These are phyloP conservation scores for Cercospora berteroae DNA, from an alignment of 2,329 filamentous ascomycete species.

Conservation along the genomic window DNA sequence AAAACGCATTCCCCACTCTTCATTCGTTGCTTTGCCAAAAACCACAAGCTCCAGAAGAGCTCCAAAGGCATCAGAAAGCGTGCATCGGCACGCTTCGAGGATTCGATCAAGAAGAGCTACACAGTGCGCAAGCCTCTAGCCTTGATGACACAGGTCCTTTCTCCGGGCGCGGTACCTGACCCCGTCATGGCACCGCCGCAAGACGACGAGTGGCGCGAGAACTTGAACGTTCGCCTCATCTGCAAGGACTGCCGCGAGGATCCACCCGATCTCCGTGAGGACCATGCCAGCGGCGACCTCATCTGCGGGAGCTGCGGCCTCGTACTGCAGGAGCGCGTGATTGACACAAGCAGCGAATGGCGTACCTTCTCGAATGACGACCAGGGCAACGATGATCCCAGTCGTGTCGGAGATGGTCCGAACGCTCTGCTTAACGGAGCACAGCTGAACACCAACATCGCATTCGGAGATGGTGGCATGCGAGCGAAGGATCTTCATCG, in stretches of 20 bases:
- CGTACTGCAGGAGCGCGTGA: slow-evolving; percentile 84
- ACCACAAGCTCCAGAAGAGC: slow-evolving; percentile 47
- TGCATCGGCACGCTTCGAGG: slow-evolving; percentile 40
- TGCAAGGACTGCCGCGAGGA: slow-evolving; percentile 89
- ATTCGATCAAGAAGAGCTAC: slow-evolving; percentile 25
- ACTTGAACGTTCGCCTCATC: slow-evolving; percentile 79
- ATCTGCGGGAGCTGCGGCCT: slow-evolving; percentile 90
- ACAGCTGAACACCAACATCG: slow-evolving; percentile 84
- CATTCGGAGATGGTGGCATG: slow-evolving; percentile 71
- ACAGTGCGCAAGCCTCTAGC: slow-evolving; percentile 33
- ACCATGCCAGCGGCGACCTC: slow-evolving; percentile 87
- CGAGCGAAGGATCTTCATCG: slow-evolving; percentile 74
- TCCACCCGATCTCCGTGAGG: slow-evolving; percentile 90
- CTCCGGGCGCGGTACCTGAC: slow-evolving; percentile 47
- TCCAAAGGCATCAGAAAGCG: slow-evolving; percentile 48
- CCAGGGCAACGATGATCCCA: slow-evolving; percentile 92
- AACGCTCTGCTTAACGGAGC: slow-evolving; percentile 88
- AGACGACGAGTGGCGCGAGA: slow-evolving; percentile 66
- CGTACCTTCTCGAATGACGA: slow-evolving; percentile 98
- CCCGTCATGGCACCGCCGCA: slow-evolving; percentile 37
- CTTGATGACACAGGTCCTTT: slow-evolving; percentile 40
- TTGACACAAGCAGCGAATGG: slow-evolving; percentile 97
- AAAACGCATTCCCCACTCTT: slow-evolving; percentile 67
- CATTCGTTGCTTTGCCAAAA: slow-evolving; percentile 52
- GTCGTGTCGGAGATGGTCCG: slow-evolving; percentile 91